phyloP scores from a whole-genome alignment of 179 eudicot species.

The Corrigiola litoralis region DNA sequence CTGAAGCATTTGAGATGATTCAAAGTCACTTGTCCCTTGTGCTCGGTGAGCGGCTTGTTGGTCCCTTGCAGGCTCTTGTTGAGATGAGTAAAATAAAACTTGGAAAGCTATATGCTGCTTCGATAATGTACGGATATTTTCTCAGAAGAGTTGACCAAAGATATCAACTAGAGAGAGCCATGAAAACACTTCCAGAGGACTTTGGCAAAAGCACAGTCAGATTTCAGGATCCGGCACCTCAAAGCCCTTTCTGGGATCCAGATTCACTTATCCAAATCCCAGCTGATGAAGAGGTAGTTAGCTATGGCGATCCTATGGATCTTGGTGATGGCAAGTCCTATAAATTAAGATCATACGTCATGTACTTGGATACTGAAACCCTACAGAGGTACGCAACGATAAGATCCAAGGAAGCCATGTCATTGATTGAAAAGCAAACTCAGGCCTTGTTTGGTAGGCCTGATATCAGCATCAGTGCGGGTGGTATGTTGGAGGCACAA shows the following conservation, averaged over 20 bases:
- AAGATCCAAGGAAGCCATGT: slow-evolving; percentile 79
- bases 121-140: slow-evolving; percentile 94
- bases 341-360: slow-evolving; percentile 73
- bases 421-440: slow-evolving; percentile 88
- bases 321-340: slow-evolving; percentile 38
- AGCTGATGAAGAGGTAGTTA: slow-evolving; percentile 43
- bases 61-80: slow-evolving; percentile 50
- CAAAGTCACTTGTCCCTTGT: slow-evolving; percentile 69
- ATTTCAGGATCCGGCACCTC: slow-evolving; percentile 34
- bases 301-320: slow-evolving; percentile 26
- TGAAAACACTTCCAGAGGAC: slow-evolving; percentile 80
- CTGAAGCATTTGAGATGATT: slow-evolving; percentile 91
- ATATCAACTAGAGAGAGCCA: slow-evolving; percentile 80
- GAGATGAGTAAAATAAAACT: slow-evolving; percentile 88
- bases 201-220: slow-evolving; percentile 30
- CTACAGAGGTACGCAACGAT: slow-evolving; percentile 86
- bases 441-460: slow-evolving; percentile 96
- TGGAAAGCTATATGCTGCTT: slow-evolving; percentile 92
- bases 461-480: slow-evolving; percentile 53
- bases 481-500: slow-evolving; percentile 55
- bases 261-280: slow-evolving; percentile 54
- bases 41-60: slow-evolving; percentile 66
- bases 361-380: slow-evolving; percentile 90
- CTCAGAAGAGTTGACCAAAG: slow-evolving; percentile 84
- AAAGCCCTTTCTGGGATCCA: slow-evolving; percentile 62